Evolutionary conservation across 2,329 filamentous ascomycete species (phyloP).

Genomic region (Macrophomina pseudophaseolina): DNA sequence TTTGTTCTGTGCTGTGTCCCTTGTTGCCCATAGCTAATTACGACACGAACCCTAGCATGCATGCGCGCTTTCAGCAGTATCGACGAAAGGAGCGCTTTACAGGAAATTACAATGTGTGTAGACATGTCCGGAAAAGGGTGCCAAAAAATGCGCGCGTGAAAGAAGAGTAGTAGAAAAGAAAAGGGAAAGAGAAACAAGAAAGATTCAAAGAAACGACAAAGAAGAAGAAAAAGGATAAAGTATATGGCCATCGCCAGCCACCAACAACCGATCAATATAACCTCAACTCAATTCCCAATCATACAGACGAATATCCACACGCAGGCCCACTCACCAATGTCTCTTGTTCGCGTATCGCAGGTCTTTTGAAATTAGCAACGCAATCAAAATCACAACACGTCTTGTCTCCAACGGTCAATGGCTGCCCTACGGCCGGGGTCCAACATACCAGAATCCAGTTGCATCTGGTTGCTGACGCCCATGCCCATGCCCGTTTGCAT

Average conservation of each 20-base stretch:
- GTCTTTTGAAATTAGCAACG: constrained; percentile 15
- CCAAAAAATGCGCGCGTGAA: neutral
- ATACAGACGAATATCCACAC: constrained; percentile 6
- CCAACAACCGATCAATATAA: neutral
- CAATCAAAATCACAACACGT: constrained; percentile 35
- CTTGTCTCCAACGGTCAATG: constrained; percentile 65
- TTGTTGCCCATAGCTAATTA: neutral
- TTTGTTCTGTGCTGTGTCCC: neutral
- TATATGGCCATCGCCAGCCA: neutral
- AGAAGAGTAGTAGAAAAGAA: neutral
- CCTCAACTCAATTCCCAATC: neutral
- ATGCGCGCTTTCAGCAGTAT: neutral
- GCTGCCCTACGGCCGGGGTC: constrained; percentile 59
- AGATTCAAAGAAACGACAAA: neutral
- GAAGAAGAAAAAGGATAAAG: neutral
- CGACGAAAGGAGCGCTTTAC: neutral
- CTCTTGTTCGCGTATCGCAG: neutral
- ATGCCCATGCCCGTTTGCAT: constrained; percentile 25
- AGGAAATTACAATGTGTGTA: constrained; percentile 11
- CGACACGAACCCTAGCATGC: neutral
- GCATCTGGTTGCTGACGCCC: constrained; percentile 30
- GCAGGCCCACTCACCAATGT: neutral
- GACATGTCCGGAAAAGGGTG: neutral
- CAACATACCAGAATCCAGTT: constrained; percentile 40
- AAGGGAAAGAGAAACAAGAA: neutral